Evolutionary conservation across 768 basidiomycete species (phyloP), one percentile per base, ranked within the genome.

Genomic region (Krasilnikovozyma curviuscula): DNA sequence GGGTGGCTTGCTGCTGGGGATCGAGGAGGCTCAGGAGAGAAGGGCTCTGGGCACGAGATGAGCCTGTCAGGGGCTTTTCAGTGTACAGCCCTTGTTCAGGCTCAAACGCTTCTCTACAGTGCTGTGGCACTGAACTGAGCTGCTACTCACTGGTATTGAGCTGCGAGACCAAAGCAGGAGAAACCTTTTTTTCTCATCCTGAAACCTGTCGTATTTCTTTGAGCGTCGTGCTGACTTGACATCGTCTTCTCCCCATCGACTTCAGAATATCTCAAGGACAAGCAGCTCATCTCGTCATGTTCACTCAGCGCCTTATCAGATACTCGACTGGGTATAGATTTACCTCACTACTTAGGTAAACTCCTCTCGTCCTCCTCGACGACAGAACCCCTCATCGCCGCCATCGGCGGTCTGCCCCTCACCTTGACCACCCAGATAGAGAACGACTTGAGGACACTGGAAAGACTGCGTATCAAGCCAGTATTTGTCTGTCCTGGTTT

Each of bases 401-500:
- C 91, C 1, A 91, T 89, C 1, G 93, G 93, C 18, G 93, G 93
- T 32, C 74, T 89, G 16, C 93, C 91, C 1, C 73, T 95, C 49
- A 80, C 84, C 40, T 73, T 98, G 47, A 79, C 78, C 8, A 43
- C 56, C 2, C 55, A 62, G 19, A 84, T 98, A 63, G 89, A 95
- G 67, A 71, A 77, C 32, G 89, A 98, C 70, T 71, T 97, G 39
- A 81, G 89, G 40, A 70, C 74, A 13, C 78, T 97, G 61, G 88
- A 93, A 71, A 80, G 79, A 66, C 70, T 83, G 29, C 78, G 74
- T 56, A 95, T 98, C 71, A 93, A 91, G 63, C 93, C 93, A 19
- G 85, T 98, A n/a, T 91, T 98, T 59, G 84, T 98, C 43, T 97
- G 97, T 66, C 77, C 83, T 14, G 93, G 93, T 4, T 70, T 98